Percentiles rank a stretch among this genome's conserved stretches.
Evolutionary conservation across 192 early-diverging fungal species (phyloP).

Genomic region (Gigaspora rosea): DNA sequence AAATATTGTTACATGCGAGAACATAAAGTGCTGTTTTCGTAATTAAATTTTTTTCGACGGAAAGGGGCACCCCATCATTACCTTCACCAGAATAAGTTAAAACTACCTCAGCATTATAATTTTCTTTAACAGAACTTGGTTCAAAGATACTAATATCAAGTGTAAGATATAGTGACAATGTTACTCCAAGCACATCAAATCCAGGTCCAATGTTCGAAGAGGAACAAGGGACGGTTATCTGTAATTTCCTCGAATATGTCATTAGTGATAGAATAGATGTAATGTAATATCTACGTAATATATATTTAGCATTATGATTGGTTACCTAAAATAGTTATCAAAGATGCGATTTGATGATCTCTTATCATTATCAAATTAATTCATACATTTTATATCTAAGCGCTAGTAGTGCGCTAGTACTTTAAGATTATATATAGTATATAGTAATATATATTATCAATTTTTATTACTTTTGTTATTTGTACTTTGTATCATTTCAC

Average conservation of each 20-base stretch:
- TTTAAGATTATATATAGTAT: too few species aligned
- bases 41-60: constrained; percentile 81
- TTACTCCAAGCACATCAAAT: constrained; percentile 92
- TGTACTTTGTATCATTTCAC: too few species aligned
- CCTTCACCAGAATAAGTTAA: constrained; percentile 71
- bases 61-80: constrained; percentile 77
- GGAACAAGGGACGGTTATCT: constrained; percentile 88
- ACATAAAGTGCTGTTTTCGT: constrained; percentile 92
- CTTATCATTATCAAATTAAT: too few species aligned
- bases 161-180: constrained; percentile 84
- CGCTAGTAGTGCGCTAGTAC: too few species aligned
- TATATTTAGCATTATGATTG: not conserved
- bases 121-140: constrained; percentile 14
- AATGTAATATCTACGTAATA: too few species aligned
- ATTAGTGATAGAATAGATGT: not conserved
- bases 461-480: too few species aligned
- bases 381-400: too few species aligned
- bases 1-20: constrained; percentile 66
- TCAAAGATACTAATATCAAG: constrained; percentile 55
- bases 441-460: too few species aligned
- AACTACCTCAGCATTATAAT: constrained; percentile 33
- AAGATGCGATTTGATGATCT: too few species aligned
- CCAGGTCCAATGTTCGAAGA: constrained; percentile 99
- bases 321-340: not conserved
- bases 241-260: constrained; percentile 43